These are phyloP conservation scores for Phytopythium boreale DNA, from an alignment of 352 stramenopile genomes.

Conservation along the genomic window DNA sequence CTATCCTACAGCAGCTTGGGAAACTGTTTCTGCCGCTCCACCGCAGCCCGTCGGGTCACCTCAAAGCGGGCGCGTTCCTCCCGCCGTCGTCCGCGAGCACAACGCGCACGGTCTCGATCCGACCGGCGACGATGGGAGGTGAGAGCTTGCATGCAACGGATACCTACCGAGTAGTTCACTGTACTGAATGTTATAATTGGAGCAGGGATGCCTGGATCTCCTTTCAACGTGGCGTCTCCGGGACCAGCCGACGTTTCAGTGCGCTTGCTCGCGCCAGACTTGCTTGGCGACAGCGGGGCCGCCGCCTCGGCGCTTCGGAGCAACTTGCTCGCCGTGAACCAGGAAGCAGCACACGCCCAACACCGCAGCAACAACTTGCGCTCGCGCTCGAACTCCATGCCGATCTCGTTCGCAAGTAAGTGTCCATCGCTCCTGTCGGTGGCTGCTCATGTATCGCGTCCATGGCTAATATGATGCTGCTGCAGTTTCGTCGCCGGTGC, in stretches of 20 bases:
- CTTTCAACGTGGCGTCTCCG: neutral
- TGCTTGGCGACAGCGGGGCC: neutral
- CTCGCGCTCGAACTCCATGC: conserved; percentile 77
- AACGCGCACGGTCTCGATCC: conserved; percentile 49
- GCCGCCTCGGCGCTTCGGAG: neutral
- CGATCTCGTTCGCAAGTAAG: conserved; percentile 37
- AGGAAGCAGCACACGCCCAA: neutral
- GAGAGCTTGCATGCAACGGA: neutral
- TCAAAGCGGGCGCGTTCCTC: conserved; percentile 1
- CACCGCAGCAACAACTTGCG: conserved; percentile 35
- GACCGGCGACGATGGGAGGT: conserved; percentile 43
- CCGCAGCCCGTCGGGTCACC: conserved; percentile 10
- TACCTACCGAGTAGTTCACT: neutral
- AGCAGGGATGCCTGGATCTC: neutral
- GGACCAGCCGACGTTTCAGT: neutral
- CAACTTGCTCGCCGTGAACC: neutral
- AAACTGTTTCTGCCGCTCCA: conserved; percentile 52
- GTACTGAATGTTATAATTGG: neutral
- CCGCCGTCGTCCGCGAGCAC: conserved; percentile 2
- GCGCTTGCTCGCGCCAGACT: neutral
- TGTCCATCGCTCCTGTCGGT: neutral
- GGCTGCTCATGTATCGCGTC: neutral
- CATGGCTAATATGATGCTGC: neutral
- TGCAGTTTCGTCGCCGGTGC: neutral
- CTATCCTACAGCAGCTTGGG: conserved; percentile 17